A percentile compares a stretch with the other conserved stretches of the same genome.
These are phyloP conservation scores for Anthostomella pinea DNA, from an alignment of 2,329 filamentous ascomycete genomes.

Conservation along the genomic window DNA sequence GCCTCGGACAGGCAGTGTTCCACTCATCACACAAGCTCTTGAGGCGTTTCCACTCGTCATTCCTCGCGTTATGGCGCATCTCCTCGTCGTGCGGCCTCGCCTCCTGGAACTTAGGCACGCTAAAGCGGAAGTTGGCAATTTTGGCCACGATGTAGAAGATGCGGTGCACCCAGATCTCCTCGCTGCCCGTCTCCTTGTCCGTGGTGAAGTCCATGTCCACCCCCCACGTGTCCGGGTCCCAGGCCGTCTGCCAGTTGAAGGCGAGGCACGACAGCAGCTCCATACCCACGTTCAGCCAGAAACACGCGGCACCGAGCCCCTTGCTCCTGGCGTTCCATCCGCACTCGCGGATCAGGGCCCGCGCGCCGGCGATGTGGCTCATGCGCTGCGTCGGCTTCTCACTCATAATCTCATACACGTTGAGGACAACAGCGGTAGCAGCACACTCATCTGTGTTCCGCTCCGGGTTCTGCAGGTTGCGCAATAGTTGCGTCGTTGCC, in stretches of 20 bases:
- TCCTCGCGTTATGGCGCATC: constrained; percentile 59
- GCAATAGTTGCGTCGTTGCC: constrained; percentile 74
- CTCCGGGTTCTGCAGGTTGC: constrained; percentile 77
- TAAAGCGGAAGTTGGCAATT: constrained; percentile 78
- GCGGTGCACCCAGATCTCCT: constrained; percentile 84
- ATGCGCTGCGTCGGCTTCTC: constrained; percentile 76
- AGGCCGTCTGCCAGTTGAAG: constrained; percentile 82
- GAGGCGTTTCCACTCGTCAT: constrained; percentile 75
- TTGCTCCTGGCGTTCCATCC: constrained; percentile 78
- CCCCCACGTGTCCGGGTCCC: constrained; percentile 89
- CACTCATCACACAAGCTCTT: constrained; percentile 80
- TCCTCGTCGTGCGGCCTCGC: constrained; percentile 61
- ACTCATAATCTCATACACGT: constrained; percentile 92
- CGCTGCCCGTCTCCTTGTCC: constrained; percentile 48
- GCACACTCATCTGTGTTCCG: constrained; percentile 82
- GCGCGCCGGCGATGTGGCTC: constrained; percentile 83
- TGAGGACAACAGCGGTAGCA: constrained; percentile 81
- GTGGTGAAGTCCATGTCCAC: constrained; percentile 69
- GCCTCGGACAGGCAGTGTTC: constrained; percentile 74
- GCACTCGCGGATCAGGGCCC: constrained; percentile 84
- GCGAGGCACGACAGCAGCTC: constrained; percentile 86
- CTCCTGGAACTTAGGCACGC: constrained; percentile 60
- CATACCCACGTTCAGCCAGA: constrained; percentile 90
- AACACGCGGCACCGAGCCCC: constrained; percentile 82
- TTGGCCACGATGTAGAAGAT: constrained; percentile 88